phyloP scores from a whole-genome alignment of 148 eudicot species.

The Amaranthus palmeri region DNA sequence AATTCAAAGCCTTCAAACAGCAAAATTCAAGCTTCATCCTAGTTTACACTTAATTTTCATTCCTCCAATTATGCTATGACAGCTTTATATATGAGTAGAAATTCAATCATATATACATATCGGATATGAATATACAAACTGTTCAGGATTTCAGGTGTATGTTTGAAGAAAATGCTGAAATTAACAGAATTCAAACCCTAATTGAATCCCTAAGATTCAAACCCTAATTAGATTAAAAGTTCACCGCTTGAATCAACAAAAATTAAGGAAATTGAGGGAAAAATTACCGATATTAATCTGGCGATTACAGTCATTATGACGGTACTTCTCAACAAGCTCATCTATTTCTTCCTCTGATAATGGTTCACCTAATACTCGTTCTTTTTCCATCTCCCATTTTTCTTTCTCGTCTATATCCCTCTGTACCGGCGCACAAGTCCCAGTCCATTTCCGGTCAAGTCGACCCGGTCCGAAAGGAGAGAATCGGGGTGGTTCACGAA shows the following conservation, averaged over 20 bases:
- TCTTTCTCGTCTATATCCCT: constrained; percentile 21
- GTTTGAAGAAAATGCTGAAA: no score
- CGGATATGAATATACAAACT: no score
- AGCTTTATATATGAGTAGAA: no score
- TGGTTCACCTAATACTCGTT: constrained; percentile 56
- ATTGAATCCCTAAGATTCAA: no score
- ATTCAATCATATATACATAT: no score
- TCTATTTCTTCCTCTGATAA: constrained; percentile 50
- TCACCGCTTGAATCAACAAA: not conserved
- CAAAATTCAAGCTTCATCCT: no score
- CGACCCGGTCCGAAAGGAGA: constrained; percentile 97
- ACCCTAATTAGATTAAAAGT: not conserved
- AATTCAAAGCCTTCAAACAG: no score
- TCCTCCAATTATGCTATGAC: no score
- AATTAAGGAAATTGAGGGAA: not conserved
- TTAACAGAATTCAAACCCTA: no score
- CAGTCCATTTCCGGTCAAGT: constrained; percentile 83
- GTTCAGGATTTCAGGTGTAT: no score
- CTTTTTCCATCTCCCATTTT: constrained; percentile 33
- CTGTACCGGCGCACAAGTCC: constrained; percentile 58
- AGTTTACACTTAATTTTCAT: no score
- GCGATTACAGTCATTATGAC: constrained; percentile 75
- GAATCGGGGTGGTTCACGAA: constrained; percentile 72
- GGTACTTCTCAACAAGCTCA: constrained; percentile 72
- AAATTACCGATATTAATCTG: constrained; percentile 78